Evolutionary conservation across 2,329 filamentous ascomycete species (phyloP), one percentile per base, ranked within the genome.

Genomic region (Daldinia sp.): DNA sequence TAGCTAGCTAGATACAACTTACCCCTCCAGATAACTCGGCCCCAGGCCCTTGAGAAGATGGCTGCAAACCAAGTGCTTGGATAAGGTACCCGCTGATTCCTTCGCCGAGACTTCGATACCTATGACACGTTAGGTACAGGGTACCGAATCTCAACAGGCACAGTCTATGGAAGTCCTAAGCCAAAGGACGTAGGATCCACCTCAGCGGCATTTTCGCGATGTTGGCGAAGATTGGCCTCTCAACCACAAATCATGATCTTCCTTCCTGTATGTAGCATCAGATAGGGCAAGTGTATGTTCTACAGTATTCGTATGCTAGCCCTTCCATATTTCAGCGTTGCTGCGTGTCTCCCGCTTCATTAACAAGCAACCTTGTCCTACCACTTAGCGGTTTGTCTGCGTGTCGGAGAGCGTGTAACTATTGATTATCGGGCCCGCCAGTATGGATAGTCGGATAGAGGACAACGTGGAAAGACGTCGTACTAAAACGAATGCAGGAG

Each of bases 401-500:
- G 41, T 35, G 34, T 43, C 43, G 43, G 48, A 61, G 34, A 48
- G 41, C 35, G 49, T 51, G 49, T 63, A 30, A 61, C 39, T 29
- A 32, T 15, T 57, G 47, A 63, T 62, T 59, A 61, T 51, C 41
- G 48, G 58, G 55, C 56, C 63, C 63, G 54, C 49, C 50, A 61
- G 60, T n/a, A 59, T 55, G 66, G 65, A 55, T 66, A 62, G 47
- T 59, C 59, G 56, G 56, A 52, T 48, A 57, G 39, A 45, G 49
- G 58, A 45, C 45, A 61, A 68, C 63, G 53, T 60, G 57, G 61
- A 67, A 64, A 39, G 43, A 37, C 32, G 39, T 51, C 32, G 15
- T 60, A 45, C 53, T 50, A 34, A 43, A 47, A 54, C 48, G 48
- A 54, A 54, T 37, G 32, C 35, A 55, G 34, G 52, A 62, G 56